phyloP scores from a whole-genome alignment of 1,284 basidiomycete genomes.

The Sanguinoderma infundibulare region DNA sequence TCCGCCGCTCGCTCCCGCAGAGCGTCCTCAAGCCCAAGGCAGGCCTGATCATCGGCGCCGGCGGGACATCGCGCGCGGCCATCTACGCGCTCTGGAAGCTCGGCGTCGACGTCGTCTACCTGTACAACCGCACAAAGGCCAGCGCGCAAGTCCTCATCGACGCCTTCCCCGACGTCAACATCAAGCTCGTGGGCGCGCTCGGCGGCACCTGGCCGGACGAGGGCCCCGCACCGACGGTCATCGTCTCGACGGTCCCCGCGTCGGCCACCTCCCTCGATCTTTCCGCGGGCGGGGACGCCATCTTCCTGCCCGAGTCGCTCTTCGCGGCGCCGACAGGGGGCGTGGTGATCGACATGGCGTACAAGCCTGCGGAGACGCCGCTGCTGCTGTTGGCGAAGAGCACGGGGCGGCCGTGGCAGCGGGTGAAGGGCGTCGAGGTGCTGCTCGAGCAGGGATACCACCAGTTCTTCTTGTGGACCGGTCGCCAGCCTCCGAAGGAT shows the following conservation, averaged over 20 bases:
- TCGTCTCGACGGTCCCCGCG: conserved; percentile 88
- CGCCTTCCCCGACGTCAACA: conserved; percentile 69
- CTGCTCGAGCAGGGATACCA: conserved; percentile 86
- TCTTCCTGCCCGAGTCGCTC: conserved; percentile 62
- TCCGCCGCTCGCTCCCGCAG: conserved; percentile 44
- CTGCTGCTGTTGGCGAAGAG: conserved; percentile 60
- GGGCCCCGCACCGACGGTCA: conserved; percentile 62
- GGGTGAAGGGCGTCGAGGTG: conserved; percentile 82
- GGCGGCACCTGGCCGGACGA: conserved; percentile 54
- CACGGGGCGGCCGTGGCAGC: conserved; percentile 63
- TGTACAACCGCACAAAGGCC: conserved; percentile 82
- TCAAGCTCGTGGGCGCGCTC: conserved; percentile 67
- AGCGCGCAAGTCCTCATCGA: conserved; percentile 74
- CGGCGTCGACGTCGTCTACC: conserved; percentile 72
- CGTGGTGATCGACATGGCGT: conserved; percentile 92
- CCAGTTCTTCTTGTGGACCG: conserved; percentile 88
- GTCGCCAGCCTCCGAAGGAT: conserved; percentile 54
- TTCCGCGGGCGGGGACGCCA: conserved; percentile 40
- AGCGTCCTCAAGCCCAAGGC: conserved; percentile 45
- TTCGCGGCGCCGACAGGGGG: conserved; percentile 52
- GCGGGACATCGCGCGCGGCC: conserved; percentile 91
- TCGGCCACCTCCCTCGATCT: conserved; percentile 58
- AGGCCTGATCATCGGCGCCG: conserved; percentile 88
- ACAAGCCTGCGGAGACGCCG: conserved; percentile 81
- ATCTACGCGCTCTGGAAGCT: conserved; percentile 84